Evolutionary conservation across 176 grass and related monocot genomes (phyloP).

Genomic region (Hordeum vulgare): MorexV3_pseudomolecules_assembly NC_058520.1:25019474-25019973

Average conservation of each 20-base stretch:
- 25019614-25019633: not conserved
- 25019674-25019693: not conserved
- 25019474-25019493: no score
- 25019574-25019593: no score
- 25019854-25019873: not conserved
- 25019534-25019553: no score
- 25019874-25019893: not conserved
- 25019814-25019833: not conserved
- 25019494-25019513: no score
- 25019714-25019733: not conserved
- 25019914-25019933: not conserved
- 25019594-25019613: no score
- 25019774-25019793: not conserved
- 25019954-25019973: not conserved
- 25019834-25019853: not conserved
- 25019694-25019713: not conserved
- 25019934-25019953: not conserved
- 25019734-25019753: not conserved
- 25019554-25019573: no score
- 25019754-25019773: not conserved
- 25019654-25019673: not conserved
- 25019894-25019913: not conserved
- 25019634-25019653: not conserved
- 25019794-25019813: not conserved
- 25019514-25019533: no score